Conservation (phyloP, 1,284 basidiomycete genomes). For the Inonotus obliquus region DNA sequence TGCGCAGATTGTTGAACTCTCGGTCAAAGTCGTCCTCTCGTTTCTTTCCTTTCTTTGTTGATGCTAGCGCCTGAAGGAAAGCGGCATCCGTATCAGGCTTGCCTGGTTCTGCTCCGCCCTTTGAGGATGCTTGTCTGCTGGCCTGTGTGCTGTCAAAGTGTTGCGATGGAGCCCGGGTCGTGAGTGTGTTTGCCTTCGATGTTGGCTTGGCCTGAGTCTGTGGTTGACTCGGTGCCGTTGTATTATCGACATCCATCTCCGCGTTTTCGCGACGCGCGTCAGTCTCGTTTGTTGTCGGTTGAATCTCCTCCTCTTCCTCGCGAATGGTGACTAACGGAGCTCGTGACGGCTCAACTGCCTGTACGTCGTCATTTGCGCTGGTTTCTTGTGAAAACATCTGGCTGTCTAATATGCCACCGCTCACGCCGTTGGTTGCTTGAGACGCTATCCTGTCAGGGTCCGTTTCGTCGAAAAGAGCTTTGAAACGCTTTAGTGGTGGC, state of each 20-base stretch:
- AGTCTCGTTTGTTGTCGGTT: conserved; percentile 10
- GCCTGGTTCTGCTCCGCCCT: conserved; percentile 37
- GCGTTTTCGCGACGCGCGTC: conserved; percentile 30
- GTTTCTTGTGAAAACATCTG: conserved; percentile 13
- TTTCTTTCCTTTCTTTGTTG: conserved; percentile 66
- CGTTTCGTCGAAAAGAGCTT: conserved; percentile 62
- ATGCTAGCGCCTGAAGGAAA: conserved; percentile 71
- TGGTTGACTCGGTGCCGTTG: conserved; percentile 1
- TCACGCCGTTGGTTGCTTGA: not conserved
- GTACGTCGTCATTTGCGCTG: conserved; percentile 21
- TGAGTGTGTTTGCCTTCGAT: conserved; percentile 15
- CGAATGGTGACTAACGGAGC: conserved; percentile 33
- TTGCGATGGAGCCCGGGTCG: not conserved
- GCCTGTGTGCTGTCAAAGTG: conserved; percentile 5
- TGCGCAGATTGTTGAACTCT: conserved; percentile 79
- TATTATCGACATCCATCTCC: conserved; percentile 33
- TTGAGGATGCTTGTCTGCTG: not conserved
- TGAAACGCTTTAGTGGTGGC: conserved; percentile 64
- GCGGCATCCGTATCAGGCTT: conserved; percentile 61
- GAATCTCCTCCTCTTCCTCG: conserved; percentile 49
- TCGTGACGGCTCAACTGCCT: conserved; percentile 4
- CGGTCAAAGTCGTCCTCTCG: conserved; percentile 73
- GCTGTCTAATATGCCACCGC: conserved; percentile 17
- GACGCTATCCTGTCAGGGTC: conserved; percentile 41
- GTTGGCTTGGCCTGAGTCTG: conserved; percentile 9